These are phyloP conservation scores for Fusarium chaquense DNA, from an alignment of 2,329 filamentous ascomycete species.

Conservation along the genomic window DNA sequence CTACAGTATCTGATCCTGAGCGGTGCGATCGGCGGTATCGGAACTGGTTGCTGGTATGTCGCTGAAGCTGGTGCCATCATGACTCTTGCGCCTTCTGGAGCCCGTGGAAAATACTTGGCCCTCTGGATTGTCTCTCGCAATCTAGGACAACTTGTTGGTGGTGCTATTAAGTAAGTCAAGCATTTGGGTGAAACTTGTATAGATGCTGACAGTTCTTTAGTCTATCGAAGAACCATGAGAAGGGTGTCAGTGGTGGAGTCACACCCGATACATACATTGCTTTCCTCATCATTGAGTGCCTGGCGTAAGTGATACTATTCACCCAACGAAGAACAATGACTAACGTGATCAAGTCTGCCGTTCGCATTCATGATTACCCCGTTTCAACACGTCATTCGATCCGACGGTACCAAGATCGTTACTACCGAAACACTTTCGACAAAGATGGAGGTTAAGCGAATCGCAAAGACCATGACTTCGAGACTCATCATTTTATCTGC, in stretches of 20 bases:
- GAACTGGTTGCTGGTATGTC: constrained; percentile 62
- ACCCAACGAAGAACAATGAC: rapidly evolving
- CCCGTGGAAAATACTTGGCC: constrained; percentile 59
- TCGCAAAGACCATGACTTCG: constrained; percentile 21
- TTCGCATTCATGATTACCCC: constrained; percentile 21
- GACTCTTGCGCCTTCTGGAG: constrained; percentile 59
- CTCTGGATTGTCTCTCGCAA: constrained; percentile 19
- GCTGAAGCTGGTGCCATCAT: constrained; percentile 62
- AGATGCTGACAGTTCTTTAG: not conserved
- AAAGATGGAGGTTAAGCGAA: constrained; percentile 13
- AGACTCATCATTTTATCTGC: constrained; percentile 5
- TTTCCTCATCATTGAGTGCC: constrained; percentile 16
- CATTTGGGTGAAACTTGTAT: rapidly evolving
- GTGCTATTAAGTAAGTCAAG: constrained; percentile 7
- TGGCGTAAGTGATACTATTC: not conserved
- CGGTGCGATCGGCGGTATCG: constrained; percentile 36
- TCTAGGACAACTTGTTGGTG: constrained; percentile 13
- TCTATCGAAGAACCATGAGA: constrained; percentile 17
- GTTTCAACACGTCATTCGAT: constrained; percentile 15
- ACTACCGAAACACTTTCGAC: constrained; percentile 14
- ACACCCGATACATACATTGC: constrained; percentile 19
- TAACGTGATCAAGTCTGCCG: not conserved
- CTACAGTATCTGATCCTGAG: constrained; percentile 13
- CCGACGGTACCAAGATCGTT: constrained; percentile 17
- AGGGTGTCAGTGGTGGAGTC: constrained; percentile 11